Evolutionary conservation across 1,284 basidiomycete species (phyloP).

Genomic region (Neonothopanus nambi): DNA sequence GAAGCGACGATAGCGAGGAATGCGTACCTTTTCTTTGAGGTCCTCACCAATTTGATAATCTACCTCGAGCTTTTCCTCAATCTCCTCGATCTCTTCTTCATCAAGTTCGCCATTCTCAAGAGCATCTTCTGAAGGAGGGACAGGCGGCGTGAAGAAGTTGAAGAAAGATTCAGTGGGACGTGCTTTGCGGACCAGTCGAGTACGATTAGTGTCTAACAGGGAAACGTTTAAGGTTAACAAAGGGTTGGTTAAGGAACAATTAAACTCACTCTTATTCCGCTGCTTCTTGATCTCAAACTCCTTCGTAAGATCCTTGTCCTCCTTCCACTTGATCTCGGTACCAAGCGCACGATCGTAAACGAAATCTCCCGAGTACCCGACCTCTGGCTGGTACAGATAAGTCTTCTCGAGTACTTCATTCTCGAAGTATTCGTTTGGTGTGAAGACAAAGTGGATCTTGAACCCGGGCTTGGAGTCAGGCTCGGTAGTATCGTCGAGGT

Average conservation of each 20-base stretch:
- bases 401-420: constrained; percentile 89
- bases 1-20: not conserved
- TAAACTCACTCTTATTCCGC: constrained; percentile 87
- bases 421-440: constrained; percentile 85
- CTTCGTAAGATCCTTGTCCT: constrained; percentile 96
- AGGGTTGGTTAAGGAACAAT: constrained; percentile 5
- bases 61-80: constrained; percentile 92
- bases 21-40: constrained; percentile 90
- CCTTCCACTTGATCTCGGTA: constrained; percentile 94
- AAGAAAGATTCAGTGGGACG: constrained; percentile 92
- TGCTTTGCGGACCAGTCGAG: constrained; percentile 88
- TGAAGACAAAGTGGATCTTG: constrained; percentile 87
- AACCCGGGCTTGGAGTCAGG: constrained; percentile 80
- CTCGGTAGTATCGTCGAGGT: constrained; percentile 46
- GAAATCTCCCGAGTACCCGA: constrained; percentile 93
- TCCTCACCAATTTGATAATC: constrained; percentile 99
- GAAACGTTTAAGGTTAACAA: not conserved
- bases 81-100: constrained; percentile 85
- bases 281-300: constrained; percentile 99
- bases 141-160: constrained; percentile 95
- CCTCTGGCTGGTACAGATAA: constrained; percentile 93
- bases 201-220: constrained; percentile 84
- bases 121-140: constrained; percentile 68
- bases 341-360: constrained; percentile 94
- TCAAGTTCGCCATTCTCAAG: constrained; percentile 78